phyloP scores from a whole-genome alignment of 352 stramenopile species.

The Phytophthora chlamydospora region DNA sequence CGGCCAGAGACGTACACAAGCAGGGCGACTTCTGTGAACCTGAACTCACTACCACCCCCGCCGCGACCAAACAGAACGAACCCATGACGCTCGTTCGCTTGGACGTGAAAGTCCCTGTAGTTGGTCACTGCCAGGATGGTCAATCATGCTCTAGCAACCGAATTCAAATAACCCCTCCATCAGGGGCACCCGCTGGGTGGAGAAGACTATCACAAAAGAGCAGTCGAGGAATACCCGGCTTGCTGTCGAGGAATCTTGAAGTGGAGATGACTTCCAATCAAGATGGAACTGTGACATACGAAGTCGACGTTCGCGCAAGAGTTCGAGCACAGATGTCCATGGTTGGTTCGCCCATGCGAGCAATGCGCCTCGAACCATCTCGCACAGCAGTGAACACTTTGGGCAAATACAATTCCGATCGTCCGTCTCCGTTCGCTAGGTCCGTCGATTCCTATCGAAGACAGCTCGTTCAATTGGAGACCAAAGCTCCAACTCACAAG shows the following conservation, averaged over 20 bases:
- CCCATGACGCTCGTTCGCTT: neutral
- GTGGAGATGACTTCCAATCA: neutral
- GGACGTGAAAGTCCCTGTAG: conserved; percentile 9
- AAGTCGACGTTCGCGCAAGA: conserved; percentile 28
- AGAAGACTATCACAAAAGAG: conserved; percentile 2
- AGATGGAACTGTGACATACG: conserved; percentile 6
- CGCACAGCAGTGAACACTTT: conserved; percentile 38
- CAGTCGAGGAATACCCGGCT: neutral
- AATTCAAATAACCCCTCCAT: neutral
- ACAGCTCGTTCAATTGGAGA: conserved; percentile 1
- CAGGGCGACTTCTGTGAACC: conserved; percentile 17
- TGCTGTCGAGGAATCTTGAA: neutral
- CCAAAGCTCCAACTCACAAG: neutral
- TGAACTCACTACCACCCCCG: neutral
- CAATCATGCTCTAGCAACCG: neutral
- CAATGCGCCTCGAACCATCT: conserved; percentile 52
- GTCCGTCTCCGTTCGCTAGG: conserved; percentile 7
- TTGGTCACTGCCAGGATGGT: neutral
- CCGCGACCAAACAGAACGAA: neutral
- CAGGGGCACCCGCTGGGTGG: conserved; percentile 2
- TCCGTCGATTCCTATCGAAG: conserved; percentile 5
- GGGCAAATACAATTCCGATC: conserved; percentile 40
- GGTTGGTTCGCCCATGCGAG: conserved; percentile 42
- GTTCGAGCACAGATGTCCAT: conserved; percentile 32
- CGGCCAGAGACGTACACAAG: conserved; percentile 5